These are phyloP conservation scores for Wickerhamiella slavikovae DNA, from an alignment of 805 yeast genomes.

Conservation along the genomic window DNA sequence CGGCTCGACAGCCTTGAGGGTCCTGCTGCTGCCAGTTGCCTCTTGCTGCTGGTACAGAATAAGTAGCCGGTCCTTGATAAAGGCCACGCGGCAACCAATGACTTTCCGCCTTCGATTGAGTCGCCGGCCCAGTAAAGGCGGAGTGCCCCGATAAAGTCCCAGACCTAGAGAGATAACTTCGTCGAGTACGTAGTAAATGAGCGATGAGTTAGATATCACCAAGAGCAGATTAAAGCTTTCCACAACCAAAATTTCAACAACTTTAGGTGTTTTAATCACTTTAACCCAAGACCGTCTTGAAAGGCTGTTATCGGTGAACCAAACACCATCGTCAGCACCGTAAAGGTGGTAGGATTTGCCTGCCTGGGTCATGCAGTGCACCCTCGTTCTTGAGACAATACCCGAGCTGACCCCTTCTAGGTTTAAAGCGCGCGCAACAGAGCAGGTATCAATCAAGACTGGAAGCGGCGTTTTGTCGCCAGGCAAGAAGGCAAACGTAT, in stretches of 20 bases:
- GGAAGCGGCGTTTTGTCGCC: slow-evolving; percentile 23
- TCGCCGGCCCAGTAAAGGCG: slow-evolving; percentile 26
- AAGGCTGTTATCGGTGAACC: slow-evolving; percentile 21
- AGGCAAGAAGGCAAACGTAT: slow-evolving; percentile 46
- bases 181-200: slow-evolving; percentile 44
- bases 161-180: slow-evolving; percentile 25
- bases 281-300: slow-evolving; percentile 30
- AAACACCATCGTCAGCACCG: slow-evolving; percentile 48
- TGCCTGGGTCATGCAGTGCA: slow-evolving; percentile 27
- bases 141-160: slow-evolving; percentile 1
- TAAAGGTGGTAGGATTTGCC: slow-evolving; percentile 20
- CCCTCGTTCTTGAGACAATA: slow-evolving; percentile 16
- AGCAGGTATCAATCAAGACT: slow-evolving; percentile 14
- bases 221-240: slow-evolving; percentile 34
- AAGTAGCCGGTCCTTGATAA: slow-evolving; percentile 40
- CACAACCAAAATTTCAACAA: slow-evolving; percentile 41
- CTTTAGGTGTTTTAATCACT: slow-evolving; percentile 30
- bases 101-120: slow-evolving; percentile 23
- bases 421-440: slow-evolving; percentile 17
- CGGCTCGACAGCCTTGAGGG: slow-evolving; percentile 43
- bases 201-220: slow-evolving; percentile 33
- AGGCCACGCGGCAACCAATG: slow-evolving; percentile 45
- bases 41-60: slow-evolving; percentile 36
- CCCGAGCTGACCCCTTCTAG: slow-evolving; percentile 6
- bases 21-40: slow-evolving; percentile 21